These are phyloP conservation scores for Ustilago lituana DNA, from an alignment of 1,284 basidiomycete genomes.

Conservation along the genomic window DNA sequence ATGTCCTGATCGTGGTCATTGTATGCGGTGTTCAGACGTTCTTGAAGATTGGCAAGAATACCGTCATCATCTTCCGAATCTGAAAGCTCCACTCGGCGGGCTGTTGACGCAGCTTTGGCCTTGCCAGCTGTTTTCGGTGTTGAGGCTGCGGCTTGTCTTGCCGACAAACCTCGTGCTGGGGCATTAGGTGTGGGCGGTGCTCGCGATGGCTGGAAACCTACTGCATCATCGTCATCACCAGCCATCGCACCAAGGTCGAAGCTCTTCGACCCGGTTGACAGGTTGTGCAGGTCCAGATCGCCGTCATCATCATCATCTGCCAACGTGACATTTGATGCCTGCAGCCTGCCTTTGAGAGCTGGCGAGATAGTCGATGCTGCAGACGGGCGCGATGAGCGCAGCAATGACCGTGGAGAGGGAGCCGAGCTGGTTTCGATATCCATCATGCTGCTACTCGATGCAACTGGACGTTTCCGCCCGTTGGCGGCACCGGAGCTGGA, in stretches of 20 bases:
- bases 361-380: slow-evolving; percentile 32
- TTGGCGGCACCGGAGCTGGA: slow-evolving; percentile 14
- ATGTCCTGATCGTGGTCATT: slow-evolving; percentile 13
- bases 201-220: slow-evolving; percentile 23
- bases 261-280: slow-evolving; percentile 49
- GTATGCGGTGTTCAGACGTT: slow-evolving; percentile 14
- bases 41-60: slow-evolving; percentile 13
- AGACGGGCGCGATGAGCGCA: slow-evolving; percentile 25
- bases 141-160: slow-evolving; percentile 8
- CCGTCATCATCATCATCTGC: slow-evolving; percentile 66
- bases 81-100: slow-evolving; percentile 11
- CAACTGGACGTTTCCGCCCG: neutral
- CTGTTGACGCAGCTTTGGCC: neutral
- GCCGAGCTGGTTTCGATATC: slow-evolving; percentile 50
- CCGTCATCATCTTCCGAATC: slow-evolving; percentile 45
- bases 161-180: slow-evolving; percentile 20
- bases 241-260: slow-evolving; percentile 53
- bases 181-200: slow-evolving; percentile 7
- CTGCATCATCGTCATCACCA: slow-evolving; percentile 56
- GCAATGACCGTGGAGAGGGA: slow-evolving; percentile 38
- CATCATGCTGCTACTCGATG: slow-evolving; percentile 49
- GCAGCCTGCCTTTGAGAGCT: slow-evolving; percentile 8
- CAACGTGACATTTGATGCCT: slow-evolving; percentile 29
- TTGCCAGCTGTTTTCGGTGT: slow-evolving; percentile 14
- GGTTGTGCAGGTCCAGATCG: slow-evolving; percentile 32